Percentiles rank a stretch among this genome's conserved stretches.
These are phyloP conservation scores for Morella rubra DNA, from an alignment of 306 rosid genomes.

Conservation along the genomic window DNA sequence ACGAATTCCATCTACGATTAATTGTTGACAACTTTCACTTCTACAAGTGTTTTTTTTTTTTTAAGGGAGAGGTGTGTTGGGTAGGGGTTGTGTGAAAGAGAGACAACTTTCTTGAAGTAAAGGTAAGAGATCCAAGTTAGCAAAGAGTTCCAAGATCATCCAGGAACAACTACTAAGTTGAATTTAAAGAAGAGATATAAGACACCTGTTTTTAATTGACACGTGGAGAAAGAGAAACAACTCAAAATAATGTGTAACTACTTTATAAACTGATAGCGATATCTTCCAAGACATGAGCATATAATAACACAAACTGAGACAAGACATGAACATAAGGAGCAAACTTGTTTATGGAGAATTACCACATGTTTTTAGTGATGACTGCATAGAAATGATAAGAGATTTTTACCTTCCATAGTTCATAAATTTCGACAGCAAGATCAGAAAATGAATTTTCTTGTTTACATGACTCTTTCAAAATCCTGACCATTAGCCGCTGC, in stretches of 20 bases:
- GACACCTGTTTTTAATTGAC: not conserved
- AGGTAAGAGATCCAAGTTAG: too few species aligned
- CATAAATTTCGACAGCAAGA: slow-evolving; percentile 27
- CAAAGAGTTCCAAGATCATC: not conserved
- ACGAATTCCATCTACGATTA: too few species aligned
- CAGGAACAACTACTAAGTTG: not conserved
- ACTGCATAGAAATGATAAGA: not conserved
- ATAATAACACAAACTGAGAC: not conserved
- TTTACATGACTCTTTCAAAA: slow-evolving; percentile 37
- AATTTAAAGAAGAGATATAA: not conserved
- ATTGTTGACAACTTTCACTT: too few species aligned
- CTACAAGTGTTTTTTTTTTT: too few species aligned
- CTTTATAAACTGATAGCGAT: not conserved
- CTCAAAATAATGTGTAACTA: not conserved
- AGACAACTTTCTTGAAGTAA: too few species aligned
- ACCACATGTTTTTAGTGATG: slow-evolving; percentile 1
- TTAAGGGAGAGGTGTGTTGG: too few species aligned
- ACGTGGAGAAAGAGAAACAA: not conserved
- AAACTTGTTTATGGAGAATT: not conserved
- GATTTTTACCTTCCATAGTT: slow-evolving; percentile 61
- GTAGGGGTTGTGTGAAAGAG: too few species aligned
- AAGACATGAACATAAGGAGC: not conserved
- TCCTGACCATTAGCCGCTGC: slow-evolving; percentile 67
- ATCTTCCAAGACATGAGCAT: not conserved
- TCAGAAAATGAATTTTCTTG: slow-evolving; percentile 32